phyloP scores from a whole-genome alignment of 2,329 filamentous ascomycete genomes.

The Epichloe bromicola region DNA sequence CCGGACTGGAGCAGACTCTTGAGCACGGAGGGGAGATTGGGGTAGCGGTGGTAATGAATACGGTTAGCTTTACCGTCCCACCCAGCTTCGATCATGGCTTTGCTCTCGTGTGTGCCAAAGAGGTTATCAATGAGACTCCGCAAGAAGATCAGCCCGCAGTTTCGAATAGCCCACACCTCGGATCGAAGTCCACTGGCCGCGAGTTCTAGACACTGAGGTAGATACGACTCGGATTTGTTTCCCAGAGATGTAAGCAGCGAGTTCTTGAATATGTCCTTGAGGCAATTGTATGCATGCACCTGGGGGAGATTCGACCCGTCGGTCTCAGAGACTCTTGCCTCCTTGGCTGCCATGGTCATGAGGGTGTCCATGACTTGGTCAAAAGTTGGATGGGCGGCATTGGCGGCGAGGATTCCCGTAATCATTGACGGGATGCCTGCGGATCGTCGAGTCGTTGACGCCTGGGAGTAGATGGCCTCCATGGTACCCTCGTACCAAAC shows the following conservation, averaged over 20 bases:
- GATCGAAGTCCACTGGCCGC: constrained; percentile 70
- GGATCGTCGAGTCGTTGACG: constrained; percentile 76
- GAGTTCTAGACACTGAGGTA: constrained; percentile 64
- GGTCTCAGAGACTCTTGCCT: constrained; percentile 40
- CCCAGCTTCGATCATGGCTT: constrained; percentile 43
- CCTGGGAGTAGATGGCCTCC: constrained; percentile 58
- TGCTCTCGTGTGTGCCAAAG: constrained; percentile 64
- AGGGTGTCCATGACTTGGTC: constrained; percentile 50
- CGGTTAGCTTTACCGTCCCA: constrained; percentile 52
- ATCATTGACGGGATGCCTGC: constrained; percentile 84
- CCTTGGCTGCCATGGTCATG: constrained; percentile 41
- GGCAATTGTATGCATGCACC: constrained; percentile 86
- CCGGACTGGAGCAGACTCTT: constrained; percentile 46
- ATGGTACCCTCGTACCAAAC: constrained; percentile 64
- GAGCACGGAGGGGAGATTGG: constrained; percentile 50
- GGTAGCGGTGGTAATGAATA: constrained; percentile 58
- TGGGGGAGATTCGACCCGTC: constrained; percentile 64
- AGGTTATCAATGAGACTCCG: constrained; percentile 71
- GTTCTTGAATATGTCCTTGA: constrained; percentile 84
- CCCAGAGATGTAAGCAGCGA: constrained; percentile 62
- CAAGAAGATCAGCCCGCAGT: constrained; percentile 82
- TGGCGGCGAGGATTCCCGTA: constrained; percentile 63
- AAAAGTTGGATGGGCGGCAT: constrained; percentile 47
- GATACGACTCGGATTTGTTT: constrained; percentile 57
- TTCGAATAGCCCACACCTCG: constrained; percentile 83